Base-by-base conservation (phyloP, 2,329 filamentous ascomycete species). In the Trichophyton schoenleinii region DNA sequence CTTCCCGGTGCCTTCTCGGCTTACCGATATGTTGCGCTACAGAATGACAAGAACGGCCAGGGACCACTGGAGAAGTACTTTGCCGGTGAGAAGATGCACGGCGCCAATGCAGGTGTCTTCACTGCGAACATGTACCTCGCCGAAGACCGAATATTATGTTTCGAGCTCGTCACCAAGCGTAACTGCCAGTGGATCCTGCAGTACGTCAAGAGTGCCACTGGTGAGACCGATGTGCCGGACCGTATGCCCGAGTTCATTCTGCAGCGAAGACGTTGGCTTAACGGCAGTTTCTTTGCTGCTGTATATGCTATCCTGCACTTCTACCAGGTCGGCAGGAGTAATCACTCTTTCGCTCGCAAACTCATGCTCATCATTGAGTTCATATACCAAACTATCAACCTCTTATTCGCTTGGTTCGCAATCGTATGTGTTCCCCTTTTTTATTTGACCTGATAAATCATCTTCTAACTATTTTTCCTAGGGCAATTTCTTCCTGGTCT, bases 341-440 rank as follows among this genome's bases (percentile, higher is more conserved):
- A 91, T 69, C 94, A 99, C 74, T 92, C 88, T 28, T 81, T 91
- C 69, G 70, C 95, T 48, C 85, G 94, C 67, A 96, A 97, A 74
- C 78, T 92, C 63, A 89, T 89, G 80, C 89, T 99, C 74, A 83
- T 96, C 68, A 75, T 97, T 67, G 94, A 99, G 72, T 97, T 96
- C 73, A 79, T 87, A 67, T 99, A 96, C 78, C 91, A 96, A 75
- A 94, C 90, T 0, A 81, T 86, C 75, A 95, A 89, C 80, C 96
- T 97, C 89, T 82, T 99, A 70, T 99, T 97, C 73, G 91, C 94
- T 60, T 99, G 94, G 94, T 97, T 99, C 72, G 90, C 88, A 68
- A 94, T 97, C 70, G 88, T 79, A 71, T 73, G 77, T 73, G 44
- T 20, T 20, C n/a, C 11, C 22, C 13, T 13, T 3, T 25, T 13